Evolutionary conservation across 2,329 filamentous ascomycete genomes (phyloP).

Genomic region (Ascomycota sp.): DNA sequence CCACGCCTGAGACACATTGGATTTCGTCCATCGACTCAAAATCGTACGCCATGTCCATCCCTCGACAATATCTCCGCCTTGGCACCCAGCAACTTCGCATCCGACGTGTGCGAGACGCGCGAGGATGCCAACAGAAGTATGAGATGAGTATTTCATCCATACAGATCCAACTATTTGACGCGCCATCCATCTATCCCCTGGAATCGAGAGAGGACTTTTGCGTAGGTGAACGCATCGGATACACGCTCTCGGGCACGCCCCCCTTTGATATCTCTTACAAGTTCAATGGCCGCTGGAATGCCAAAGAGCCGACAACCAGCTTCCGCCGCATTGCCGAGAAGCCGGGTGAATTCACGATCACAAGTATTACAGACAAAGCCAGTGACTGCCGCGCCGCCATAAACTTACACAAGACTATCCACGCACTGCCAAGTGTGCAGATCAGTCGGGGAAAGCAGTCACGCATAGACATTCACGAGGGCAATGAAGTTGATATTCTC

Average conservation of each 20-base stretch:
- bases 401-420: conserved; percentile 63
- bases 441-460: conserved; percentile 69
- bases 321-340: conserved; percentile 89
- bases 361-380: conserved; percentile 67
- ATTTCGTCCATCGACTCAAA: conserved; percentile 61
- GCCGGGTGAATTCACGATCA: conserved; percentile 75
- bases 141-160: conserved; percentile 55
- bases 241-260: conserved; percentile 72
- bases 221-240: conserved; percentile 84
- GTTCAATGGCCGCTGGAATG: conserved; percentile 67
- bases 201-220: conserved; percentile 79
- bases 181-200: conserved; percentile 73
- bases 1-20: conserved; percentile 59
- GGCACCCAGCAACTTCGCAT: conserved; percentile 83
- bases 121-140: conserved; percentile 66
- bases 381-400: conserved; percentile 71
- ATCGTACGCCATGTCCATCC: conserved; percentile 63
- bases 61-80: conserved; percentile 63
- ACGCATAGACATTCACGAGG: conserved; percentile 88
- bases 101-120: conserved; percentile 69
- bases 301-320: conserved; percentile 55
- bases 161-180: conserved; percentile 80
- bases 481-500: conserved; percentile 76
- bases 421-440: conserved; percentile 77
- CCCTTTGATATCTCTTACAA: conserved; percentile 88